Percentiles rank a stretch among this genome's conserved stretches.
Evolutionary conservation across 805 yeast genomes (phyloP).

Genomic region (Candida takata): DNA sequence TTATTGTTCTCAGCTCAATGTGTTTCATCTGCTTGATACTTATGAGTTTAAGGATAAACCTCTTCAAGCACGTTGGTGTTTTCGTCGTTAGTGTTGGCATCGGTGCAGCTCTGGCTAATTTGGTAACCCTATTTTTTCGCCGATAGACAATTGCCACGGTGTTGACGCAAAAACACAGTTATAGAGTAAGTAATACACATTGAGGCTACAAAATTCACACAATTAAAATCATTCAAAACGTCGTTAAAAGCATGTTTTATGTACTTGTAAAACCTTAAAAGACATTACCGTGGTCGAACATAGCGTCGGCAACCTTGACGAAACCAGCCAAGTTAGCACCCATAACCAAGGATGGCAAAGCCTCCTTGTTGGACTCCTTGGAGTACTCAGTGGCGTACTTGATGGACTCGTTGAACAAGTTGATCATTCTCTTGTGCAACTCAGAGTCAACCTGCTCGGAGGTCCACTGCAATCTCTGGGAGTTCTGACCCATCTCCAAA

Average conservation of each 20-base stretch:
- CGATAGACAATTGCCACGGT: too few species aligned
- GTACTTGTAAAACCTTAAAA: constrained; percentile 18
- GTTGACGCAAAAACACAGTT: too few species aligned
- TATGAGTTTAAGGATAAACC: constrained; percentile 8
- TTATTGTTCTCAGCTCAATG: constrained; percentile 1
- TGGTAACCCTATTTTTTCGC: too few species aligned
- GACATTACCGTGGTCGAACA: constrained; percentile 93
- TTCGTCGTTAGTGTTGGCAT: constrained; percentile 4
- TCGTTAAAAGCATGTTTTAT: constrained; percentile 4
- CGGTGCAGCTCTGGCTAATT: constrained; percentile 6
- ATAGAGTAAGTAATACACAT: too few species aligned
- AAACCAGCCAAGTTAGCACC: constrained; percentile 99
- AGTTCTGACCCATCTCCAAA: constrained; percentile 99
- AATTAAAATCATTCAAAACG: not conserved
- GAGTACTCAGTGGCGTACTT: constrained; percentile 78
- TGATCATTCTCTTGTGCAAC: constrained; percentile 87
- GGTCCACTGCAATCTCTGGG: constrained; percentile 88
- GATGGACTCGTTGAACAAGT: constrained; percentile 89
- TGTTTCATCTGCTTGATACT: constrained; percentile 5
- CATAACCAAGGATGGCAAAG: constrained; percentile 90
- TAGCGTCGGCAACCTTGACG: constrained; percentile 96
- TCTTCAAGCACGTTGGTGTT: constrained; percentile 14
- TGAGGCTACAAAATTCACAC: not conserved
- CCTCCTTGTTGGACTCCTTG: constrained; percentile 53
- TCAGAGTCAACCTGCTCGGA: constrained; percentile 86